Evolutionary conservation across 257 asterid species (phyloP).

Genomic region (Ligustrum vulgare): DNA sequence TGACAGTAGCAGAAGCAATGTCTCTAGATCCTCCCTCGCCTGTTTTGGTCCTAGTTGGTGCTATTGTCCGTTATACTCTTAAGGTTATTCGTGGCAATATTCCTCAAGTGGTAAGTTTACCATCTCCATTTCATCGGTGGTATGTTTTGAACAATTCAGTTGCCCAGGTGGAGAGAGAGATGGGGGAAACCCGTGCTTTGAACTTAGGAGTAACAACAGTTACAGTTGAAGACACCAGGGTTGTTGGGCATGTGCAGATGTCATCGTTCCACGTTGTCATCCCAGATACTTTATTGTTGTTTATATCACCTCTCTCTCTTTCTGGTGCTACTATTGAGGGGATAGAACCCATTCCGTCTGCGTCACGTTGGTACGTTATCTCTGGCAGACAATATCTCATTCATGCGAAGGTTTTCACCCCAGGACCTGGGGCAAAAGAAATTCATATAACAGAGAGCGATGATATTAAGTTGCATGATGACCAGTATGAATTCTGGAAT

Average conservation of each 20-base stretch:
- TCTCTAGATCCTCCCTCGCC: slow-evolving; percentile 92
- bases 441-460: slow-evolving; percentile 73
- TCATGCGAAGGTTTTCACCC: slow-evolving; percentile 65
- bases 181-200: slow-evolving; percentile 63
- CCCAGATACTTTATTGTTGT: slow-evolving; percentile 68
- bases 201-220: slow-evolving; percentile 67
- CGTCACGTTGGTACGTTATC: slow-evolving; percentile 79
- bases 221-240: slow-evolving; percentile 83
- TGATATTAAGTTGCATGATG: slow-evolving; percentile 57
- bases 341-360: slow-evolving; percentile 48
- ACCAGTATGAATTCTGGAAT: slow-evolving; percentile 61
- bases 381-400: slow-evolving; percentile 69
- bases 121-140: slow-evolving; percentile 83
- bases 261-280: slow-evolving; percentile 83
- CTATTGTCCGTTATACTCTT: slow-evolving; percentile 61
- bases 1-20: slow-evolving; percentile 97
- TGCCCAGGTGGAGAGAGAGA: slow-evolving; percentile 60
- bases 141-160: slow-evolving; percentile 71
- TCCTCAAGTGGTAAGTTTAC: slow-evolving; percentile 67
- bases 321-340: slow-evolving; percentile 55
- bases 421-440: slow-evolving; percentile 63
- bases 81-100: slow-evolving; percentile 69
- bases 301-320: slow-evolving; percentile 55
- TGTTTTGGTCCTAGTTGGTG: slow-evolving; percentile 76
- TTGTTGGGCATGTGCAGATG: slow-evolving; percentile 72